Percentiles rank a stretch among this genome's conserved stretches.
These are phyloP conservation scores for Mentha longifolia DNA, from an alignment of 257 asterid genomes.

Conservation along the genomic window DNA sequence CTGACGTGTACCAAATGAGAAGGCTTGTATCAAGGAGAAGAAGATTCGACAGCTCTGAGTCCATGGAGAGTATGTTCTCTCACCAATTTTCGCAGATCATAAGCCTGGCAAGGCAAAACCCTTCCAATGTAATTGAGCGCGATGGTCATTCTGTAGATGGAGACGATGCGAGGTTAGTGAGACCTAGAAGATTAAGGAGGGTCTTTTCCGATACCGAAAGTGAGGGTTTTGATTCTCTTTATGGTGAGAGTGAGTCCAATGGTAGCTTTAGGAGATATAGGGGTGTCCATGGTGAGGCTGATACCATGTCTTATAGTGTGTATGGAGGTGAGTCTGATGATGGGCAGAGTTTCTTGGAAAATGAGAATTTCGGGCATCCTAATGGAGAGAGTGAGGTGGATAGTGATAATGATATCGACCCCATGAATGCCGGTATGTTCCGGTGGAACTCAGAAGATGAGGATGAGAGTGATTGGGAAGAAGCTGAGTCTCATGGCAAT, in stretches of 20 bases:
- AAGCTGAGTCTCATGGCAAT: conserved; percentile 40
- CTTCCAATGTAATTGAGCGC: conserved; percentile 39
- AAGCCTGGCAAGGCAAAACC: conserved; percentile 59
- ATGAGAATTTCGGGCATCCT: conserved; percentile 47
- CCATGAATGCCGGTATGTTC: conserved; percentile 84
- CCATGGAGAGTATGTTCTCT: conserved; percentile 55
- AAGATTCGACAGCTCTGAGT: conserved; percentile 61
- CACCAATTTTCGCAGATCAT: conserved; percentile 63
- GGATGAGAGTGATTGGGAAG: conserved; percentile 71
- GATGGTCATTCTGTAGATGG: conserved; percentile 56
- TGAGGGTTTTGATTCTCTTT: conserved; percentile 75
- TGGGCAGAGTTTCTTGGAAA: conserved; percentile 57
- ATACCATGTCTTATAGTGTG: conserved; percentile 56
- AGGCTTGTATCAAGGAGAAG: conserved; percentile 44
- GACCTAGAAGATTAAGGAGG: conserved; percentile 70
- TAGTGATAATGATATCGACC: conserved; percentile 85
- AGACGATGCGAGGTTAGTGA: conserved; percentile 47
- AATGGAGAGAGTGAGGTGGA: conserved; percentile 55
- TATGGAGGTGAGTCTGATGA: conserved; percentile 76
- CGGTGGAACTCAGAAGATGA: conserved; percentile 69
- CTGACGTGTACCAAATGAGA: conserved; percentile 47
- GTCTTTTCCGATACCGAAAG: conserved; percentile 76
- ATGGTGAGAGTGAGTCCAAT: conserved; percentile 77
- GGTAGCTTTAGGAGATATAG: conserved; percentile 70
- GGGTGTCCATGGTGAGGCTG: conserved; percentile 60